Evolutionary conservation across 352 stramenopile species (phyloP), one percentile per base, ranked within the genome.

Genomic region (Halophytophthora polymorphica): DNA sequence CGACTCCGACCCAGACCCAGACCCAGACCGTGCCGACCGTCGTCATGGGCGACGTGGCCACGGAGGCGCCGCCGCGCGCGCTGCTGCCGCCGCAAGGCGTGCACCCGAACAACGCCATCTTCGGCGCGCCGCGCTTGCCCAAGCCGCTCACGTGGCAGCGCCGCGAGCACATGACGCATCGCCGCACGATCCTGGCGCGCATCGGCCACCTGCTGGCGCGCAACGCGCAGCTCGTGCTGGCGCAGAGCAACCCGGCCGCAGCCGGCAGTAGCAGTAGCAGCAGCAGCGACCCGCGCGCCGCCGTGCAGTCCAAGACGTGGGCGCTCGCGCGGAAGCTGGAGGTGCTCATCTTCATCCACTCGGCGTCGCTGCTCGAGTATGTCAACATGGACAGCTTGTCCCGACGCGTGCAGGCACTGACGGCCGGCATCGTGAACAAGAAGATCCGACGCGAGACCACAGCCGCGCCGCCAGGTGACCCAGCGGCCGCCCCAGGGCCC

Each of bases 111-210:
- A 79, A 74, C 45, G 80, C 83, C 17, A 64, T 93, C 36, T 93
- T 93, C 61, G 63, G 69, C 18, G 71, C 74, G 43, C 69, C 69
- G 28, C 68, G 43, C 13, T 66, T 93, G n/a, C 83, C 83, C 23
- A 80, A 83, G 35, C 83, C 83, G 29, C 79, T 93, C 50, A 90
- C 83, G 21, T 93, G 83, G 83, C 83, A 93, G 64, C 72, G 69
- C 8, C 78, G 70, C 28, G 80, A 89, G 44, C 80, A 93, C 65
- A 43, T 80, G 64, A 55, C 66, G 45, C 78, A 89, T 48, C 83
- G 83, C 29, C 73, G 76, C 46, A 71, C 64, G 35, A 83, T 93
- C 52, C 68, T 93, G 39, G 73, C 68, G 23, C 69, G 68, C 46
- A 85, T 93, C 21, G 77, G 71, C 15, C 66, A 81, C 38, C 51